Evolutionary conservation across 2,329 filamentous ascomycete species (phyloP), one percentile per base, ranked within the genome.

Genomic region (Monilinia polystroma): DNA sequence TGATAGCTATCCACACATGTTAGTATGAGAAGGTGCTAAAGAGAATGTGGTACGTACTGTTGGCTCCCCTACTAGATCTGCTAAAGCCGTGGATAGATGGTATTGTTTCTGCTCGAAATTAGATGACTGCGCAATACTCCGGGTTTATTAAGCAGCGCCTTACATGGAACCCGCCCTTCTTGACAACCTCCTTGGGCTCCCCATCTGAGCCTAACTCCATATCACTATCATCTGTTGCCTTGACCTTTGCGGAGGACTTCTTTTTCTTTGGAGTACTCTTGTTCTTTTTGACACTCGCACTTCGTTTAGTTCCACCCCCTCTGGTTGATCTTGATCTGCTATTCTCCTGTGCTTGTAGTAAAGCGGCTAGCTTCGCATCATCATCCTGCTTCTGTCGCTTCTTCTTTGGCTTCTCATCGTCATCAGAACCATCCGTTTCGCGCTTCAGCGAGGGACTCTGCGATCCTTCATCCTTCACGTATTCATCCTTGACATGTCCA

Each of bases 281-380:
- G 79, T 88, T 64, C 80, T 90, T 91, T 79, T 90, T 90, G 32
- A 81, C 81, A 14, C 81, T 80, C 32, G 65, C 63, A 69, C 72
- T 73, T 73, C 82, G 81, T 70, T 86, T 84, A 8, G 79, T 82
- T 45, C 80, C 86, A 14, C 89, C 91, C 8, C 92, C 91, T 55
- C 94, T 85, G 3, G 93, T 97, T 23, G 91, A 84, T 59, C 87
- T 87, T 3, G 80, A 81, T 60, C 85, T 80, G 68, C 87, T 84
- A 78, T 98, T 96, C 80, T 97, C 92, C 78, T 98, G 91, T 0
- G 93, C 94, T 79, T 99, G 95, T 47, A 99, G 83, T 77, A 90
- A 87, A 20, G 93, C 93, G 0, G 95, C 95, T 69, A 94, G 86
- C 55, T 90, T 87, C 45, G 94, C 95, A 78, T 99, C 95, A 43